Evolutionary conservation across 2,329 filamentous ascomycete species (phyloP).

Genomic region (Pseudogymnoascus pannorum): DNA sequence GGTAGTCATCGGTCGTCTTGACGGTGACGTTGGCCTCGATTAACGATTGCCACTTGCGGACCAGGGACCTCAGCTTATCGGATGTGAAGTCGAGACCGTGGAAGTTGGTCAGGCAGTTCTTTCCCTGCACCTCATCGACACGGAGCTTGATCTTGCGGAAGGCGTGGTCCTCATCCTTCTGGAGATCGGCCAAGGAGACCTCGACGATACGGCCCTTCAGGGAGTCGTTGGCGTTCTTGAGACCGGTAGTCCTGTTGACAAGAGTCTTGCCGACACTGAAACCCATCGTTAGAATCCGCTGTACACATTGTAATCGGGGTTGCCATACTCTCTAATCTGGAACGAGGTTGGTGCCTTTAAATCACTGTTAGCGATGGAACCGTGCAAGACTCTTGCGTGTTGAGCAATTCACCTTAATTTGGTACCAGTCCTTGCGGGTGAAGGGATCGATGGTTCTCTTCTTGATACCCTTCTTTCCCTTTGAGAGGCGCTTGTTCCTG

Average conservation of each 20-base stretch:
- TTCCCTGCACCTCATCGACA: slow-evolving; percentile 98
- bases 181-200: slow-evolving; percentile 96
- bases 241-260: slow-evolving; percentile 98
- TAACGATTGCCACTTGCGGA: slow-evolving; percentile 98
- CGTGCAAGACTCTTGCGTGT: background rate
- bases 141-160: slow-evolving; percentile 99
- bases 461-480: slow-evolving; percentile 99
- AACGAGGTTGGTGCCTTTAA: slow-evolving; percentile 84
- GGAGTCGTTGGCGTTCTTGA: slow-evolving; percentile 99
- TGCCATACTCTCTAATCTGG: slow-evolving; percentile 79
- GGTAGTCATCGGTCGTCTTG: slow-evolving; percentile 99
- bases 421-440: slow-evolving; percentile 98
- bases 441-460: slow-evolving; percentile 98
- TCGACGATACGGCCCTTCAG: slow-evolving; percentile 99
- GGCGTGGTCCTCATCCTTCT: slow-evolving; percentile 99
- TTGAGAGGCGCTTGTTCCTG: slow-evolving; percentile 99
- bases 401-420: slow-evolving; percentile 66
- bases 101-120: slow-evolving; percentile 99
- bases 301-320: slow-evolving; percentile 12
- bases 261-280: slow-evolving; percentile 97
- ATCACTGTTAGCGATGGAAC: slow-evolving; percentile 23
- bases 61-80: slow-evolving; percentile 97
- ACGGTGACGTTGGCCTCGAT: slow-evolving; percentile 99
- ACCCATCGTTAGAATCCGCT: slow-evolving; percentile 28
- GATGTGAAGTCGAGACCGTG: slow-evolving; percentile 99